A percentile compares a stretch with the other conserved stretches of the same genome.
Evolutionary conservation across 2,329 filamentous ascomycete species (phyloP).

Genomic region (Aschersonia sp.): DNA sequence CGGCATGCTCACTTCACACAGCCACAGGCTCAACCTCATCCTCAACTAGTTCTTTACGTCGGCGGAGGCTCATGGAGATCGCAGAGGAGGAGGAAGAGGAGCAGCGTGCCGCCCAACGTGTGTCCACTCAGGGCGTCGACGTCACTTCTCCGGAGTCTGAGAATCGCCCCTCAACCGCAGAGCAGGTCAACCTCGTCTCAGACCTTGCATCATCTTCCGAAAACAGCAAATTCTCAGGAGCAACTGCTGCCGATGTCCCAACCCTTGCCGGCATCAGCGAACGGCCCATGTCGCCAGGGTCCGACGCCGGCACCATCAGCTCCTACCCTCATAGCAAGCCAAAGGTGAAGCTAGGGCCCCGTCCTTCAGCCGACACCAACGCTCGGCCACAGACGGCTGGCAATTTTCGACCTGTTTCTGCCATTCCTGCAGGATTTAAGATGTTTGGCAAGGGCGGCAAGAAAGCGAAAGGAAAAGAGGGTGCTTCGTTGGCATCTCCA

Average conservation of each 20-base stretch:
- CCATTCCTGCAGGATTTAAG: conserved; percentile 69
- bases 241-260: conserved; percentile 33
- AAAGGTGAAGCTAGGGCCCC: conserved; percentile 79
- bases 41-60: conserved; percentile 64
- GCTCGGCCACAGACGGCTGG: conserved; percentile 47
- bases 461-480: conserved; percentile 22
- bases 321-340: conserved; percentile 44
- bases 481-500: conserved; percentile 10
- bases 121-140: conserved; percentile 36
- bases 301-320: conserved; percentile 29
- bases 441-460: conserved; percentile 44
- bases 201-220: conserved; percentile 36
- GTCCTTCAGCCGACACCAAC: conserved; percentile 57
- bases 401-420: conserved; percentile 57
- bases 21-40: conserved; percentile 77
- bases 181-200: conserved; percentile 34
- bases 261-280: conserved; percentile 33
- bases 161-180: conserved; percentile 7
- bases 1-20: conserved; percentile 79
- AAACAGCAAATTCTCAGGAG: conserved; percentile 30
- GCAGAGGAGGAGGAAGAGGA: conserved; percentile 84
- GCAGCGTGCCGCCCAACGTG: conserved; percentile 39
- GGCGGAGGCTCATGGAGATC: conserved; percentile 75
- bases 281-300: conserved; percentile 31
- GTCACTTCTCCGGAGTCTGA: conserved; percentile 1